These are phyloP conservation scores for Kodamaea arcana DNA, from an alignment of 1,139 yeast genomes.

Conservation along the genomic window DNA sequence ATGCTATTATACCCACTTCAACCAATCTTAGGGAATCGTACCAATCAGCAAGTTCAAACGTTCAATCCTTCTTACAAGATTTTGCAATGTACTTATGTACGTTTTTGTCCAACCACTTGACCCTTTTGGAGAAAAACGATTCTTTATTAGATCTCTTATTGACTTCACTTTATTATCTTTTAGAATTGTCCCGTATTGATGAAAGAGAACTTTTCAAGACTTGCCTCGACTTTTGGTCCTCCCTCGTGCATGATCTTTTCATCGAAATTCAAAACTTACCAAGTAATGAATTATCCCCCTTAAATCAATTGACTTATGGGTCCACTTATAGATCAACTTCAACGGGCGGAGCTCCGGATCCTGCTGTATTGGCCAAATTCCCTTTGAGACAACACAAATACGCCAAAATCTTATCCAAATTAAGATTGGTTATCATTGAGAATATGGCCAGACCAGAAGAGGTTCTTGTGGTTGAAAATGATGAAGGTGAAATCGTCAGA, in stretches of 20 bases:
- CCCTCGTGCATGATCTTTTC: constrained; percentile 74
- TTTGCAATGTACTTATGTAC: constrained; percentile 90
- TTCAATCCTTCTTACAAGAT: constrained; percentile 93
- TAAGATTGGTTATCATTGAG: constrained; percentile 88
- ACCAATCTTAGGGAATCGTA: constrained; percentile 75
- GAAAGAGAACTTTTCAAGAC: constrained; percentile 96
- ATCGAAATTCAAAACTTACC: constrained; percentile 84
- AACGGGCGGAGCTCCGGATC: constrained; percentile 82
- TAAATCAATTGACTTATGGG: constrained; percentile 65
- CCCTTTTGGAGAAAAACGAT: constrained; percentile 64
- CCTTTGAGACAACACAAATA: constrained; percentile 87
- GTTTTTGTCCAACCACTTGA: constrained; percentile 72
- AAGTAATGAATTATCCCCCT: constrained; percentile 63
- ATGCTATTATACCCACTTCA: constrained; percentile 66
- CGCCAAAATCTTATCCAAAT: constrained; percentile 66
- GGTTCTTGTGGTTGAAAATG: constrained; percentile 93
- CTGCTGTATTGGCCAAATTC: constrained; percentile 66
- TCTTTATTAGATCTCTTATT: constrained; percentile 57
- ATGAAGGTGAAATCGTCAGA: constrained; percentile 97
- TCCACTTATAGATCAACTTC: constrained; percentile 44
- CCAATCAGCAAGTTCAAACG: constrained; percentile 70
- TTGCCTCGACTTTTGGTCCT: constrained; percentile 91
- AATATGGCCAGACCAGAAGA: constrained; percentile 99
- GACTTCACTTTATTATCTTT: constrained; percentile 73
- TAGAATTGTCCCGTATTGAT: constrained; percentile 84